Percentiles rank a stretch among this genome's conserved stretches.
Evolutionary conservation across 768 basidiomycete genomes (phyloP).

Genomic region (Leccinum imitatum): DNA sequence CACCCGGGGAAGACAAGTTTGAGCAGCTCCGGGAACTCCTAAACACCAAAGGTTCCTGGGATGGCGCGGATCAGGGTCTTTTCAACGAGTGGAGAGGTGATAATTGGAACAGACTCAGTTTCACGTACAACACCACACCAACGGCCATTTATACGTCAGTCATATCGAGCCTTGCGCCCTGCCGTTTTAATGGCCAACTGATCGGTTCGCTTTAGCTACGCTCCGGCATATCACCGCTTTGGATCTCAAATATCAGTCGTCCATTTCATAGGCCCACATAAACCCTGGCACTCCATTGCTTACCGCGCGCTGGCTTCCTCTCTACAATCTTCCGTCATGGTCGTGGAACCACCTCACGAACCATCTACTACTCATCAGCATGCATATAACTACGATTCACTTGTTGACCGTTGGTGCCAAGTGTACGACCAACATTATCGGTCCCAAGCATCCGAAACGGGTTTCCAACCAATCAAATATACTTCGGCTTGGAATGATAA

Average conservation of each 20-base stretch:
- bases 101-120: slow-evolving; percentile 92
- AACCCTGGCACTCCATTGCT: slow-evolving; percentile 85
- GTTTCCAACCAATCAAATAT: slow-evolving; percentile 58
- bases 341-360: slow-evolving; percentile 24
- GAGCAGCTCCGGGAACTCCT: slow-evolving; percentile 67
- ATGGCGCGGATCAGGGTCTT: slow-evolving; percentile 98
- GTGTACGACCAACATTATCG: slow-evolving; percentile 90
- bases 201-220: slow-evolving; percentile 60
- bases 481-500: slow-evolving; percentile 72
- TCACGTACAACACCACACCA: slow-evolving; percentile 97
- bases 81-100: slow-evolving; percentile 91
- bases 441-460: slow-evolving; percentile 44
- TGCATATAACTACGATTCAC: slow-evolving; percentile 73
- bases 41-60: slow-evolving; percentile 84
- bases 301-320: slow-evolving; percentile 61
- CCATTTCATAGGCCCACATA: slow-evolving; percentile 95
- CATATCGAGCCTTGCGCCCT: slow-evolving; percentile 17
- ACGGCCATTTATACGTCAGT: slow-evolving; percentile 95
- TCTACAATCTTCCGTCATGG: slow-evolving; percentile 32
- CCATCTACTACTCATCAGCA: slow-evolving; percentile 31
- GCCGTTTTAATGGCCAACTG: slow-evolving; percentile 28
- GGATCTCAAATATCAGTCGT: slow-evolving; percentile 83
- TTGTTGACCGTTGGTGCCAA: slow-evolving; percentile 88
- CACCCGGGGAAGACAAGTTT: slow-evolving; percentile 83
- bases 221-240: slow-evolving; percentile 93